phyloP scores from a whole-genome alignment of 805 yeast species.

The Zygosaccharomyces bailii region DNA sequence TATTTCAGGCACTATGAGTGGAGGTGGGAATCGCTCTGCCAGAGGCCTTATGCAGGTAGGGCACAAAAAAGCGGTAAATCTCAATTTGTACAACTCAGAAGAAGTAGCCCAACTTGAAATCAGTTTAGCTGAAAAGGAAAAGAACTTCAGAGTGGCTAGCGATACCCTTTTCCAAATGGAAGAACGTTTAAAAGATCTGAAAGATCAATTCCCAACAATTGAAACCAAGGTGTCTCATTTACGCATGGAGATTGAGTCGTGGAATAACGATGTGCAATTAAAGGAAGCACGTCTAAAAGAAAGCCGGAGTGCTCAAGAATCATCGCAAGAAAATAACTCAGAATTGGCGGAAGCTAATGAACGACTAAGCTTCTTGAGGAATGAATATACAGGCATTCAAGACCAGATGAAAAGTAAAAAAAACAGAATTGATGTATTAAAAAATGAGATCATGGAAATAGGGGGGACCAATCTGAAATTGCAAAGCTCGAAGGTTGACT shows the following conservation, averaged over 20 bases:
- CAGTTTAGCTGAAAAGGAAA: slow-evolving; percentile 53
- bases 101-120: slow-evolving; percentile 53
- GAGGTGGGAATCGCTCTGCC: slow-evolving; percentile 77
- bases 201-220: slow-evolving; percentile 66
- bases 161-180: slow-evolving; percentile 58
- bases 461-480: slow-evolving; percentile 85
- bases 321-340: slow-evolving; percentile 31
- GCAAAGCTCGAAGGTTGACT: slow-evolving; percentile 79
- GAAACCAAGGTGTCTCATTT: slow-evolving; percentile 58
- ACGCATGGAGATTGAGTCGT: slow-evolving; percentile 60
- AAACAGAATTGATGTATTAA: slow-evolving; percentile 53
- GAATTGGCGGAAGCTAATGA: slow-evolving; percentile 39
- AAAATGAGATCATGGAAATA: slow-evolving; percentile 77
- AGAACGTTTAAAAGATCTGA: slow-evolving; percentile 50
- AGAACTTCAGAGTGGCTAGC: slow-evolving; percentile 47
- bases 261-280: slow-evolving; percentile 50
- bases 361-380: slow-evolving; percentile 20
- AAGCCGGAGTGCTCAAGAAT: slow-evolving; percentile 22
- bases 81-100: slow-evolving; percentile 43
- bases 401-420: slow-evolving; percentile 52
- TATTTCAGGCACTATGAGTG: slow-evolving; percentile 91
- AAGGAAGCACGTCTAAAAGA: slow-evolving; percentile 44
- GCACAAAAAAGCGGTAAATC: slow-evolving; percentile 31
- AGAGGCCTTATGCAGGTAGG: slow-evolving; percentile 72
- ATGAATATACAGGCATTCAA: slow-evolving; percentile 46